phyloP scores from a whole-genome alignment of 208 protist species.

The Acanthamoeba polyphaga region DNA sequence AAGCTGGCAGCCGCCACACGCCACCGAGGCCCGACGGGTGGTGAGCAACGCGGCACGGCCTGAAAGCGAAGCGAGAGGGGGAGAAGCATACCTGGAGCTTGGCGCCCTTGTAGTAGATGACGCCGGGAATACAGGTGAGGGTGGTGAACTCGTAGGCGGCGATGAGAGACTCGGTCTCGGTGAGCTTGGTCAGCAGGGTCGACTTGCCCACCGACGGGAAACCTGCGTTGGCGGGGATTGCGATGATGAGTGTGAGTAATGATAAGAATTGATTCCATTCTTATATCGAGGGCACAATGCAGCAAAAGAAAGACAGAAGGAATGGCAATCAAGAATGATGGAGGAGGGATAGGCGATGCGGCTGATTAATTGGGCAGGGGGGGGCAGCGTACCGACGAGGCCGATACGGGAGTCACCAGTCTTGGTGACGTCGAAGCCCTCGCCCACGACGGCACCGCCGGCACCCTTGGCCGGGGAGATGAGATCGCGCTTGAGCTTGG shows the following conservation, averaged over 20 bases:
- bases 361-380: too few species aligned
- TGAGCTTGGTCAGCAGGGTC: conserved; percentile 97
- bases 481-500: conserved; percentile 96
- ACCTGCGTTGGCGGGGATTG: conserved; percentile 72
- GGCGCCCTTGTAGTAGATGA: conserved; percentile 96
- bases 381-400: conserved; percentile 88
- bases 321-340: too few species aligned
- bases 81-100: conserved; percentile 93
- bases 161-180: conserved; percentile 95
- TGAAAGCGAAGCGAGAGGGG: too few species aligned
- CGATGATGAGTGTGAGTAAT: too few species aligned
- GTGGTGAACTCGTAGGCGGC: conserved; percentile 99
- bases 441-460: conserved; percentile 84
- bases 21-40: conserved; percentile 91
- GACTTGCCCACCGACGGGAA: conserved; percentile 99
- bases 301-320: not conserved
- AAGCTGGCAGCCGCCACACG: too few species aligned
- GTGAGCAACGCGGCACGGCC: too few species aligned
- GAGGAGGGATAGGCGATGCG: not conserved
- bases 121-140: conserved; percentile 99
- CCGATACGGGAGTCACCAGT: conserved; percentile 93
- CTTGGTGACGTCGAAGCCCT: conserved; percentile 97
- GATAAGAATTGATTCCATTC: too few species aligned
- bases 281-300: too few species aligned
- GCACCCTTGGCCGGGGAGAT: conserved; percentile 88